Evolutionary conservation across 441 rosid species (phyloP), one percentile per base, ranked within the genome.

Genomic region (Corymbia citriodora): DNA sequence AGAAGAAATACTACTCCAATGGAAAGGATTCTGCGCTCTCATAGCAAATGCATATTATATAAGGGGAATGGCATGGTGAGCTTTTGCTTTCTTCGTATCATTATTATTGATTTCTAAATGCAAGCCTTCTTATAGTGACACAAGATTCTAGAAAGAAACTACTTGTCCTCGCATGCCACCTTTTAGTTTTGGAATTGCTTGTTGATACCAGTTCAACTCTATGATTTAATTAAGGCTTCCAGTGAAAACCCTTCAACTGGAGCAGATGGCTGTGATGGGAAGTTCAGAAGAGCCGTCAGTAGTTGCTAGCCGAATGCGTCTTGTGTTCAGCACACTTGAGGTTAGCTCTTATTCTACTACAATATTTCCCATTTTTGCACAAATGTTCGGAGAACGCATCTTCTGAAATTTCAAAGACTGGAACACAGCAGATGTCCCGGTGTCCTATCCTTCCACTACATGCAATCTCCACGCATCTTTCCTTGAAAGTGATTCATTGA

Each of bases 41-140:
- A 98, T 98, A 91, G 99, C 99, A 90, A 97, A 98, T 92, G 99
- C 99, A 88, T 98, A 96, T 91, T 96, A 89, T 89, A 50, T 95
- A 8, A 93, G 93, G 91, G 99, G 98, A 93, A 98, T 96, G 99
- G 98, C 99, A 90, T 98, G 99, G 99, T 96, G 90, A 95, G 96
- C 54, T 88, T 70, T 79, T 90, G 15, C 49, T 25, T 48, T 89
- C 57, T 89, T 79, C n/a, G 16, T 29, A 54, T 23, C 3, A 55
- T 55, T 40, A 27, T 25, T 53, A 50, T 50, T 63, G 72, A 63
- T 13, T 63, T 63, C 33, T 63, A 45, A 54, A 36, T 13, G 53
- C 79, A 68, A 68, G 23, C 79, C 79, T 68, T 68, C 23, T 31
- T 23, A 68, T 17, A 18, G 79, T 15, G 79, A 68, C 45, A 68